Evolutionary conservation across 176 grass and related monocot genomes (phyloP).

Genomic region (Oryza punctata): DNA sequence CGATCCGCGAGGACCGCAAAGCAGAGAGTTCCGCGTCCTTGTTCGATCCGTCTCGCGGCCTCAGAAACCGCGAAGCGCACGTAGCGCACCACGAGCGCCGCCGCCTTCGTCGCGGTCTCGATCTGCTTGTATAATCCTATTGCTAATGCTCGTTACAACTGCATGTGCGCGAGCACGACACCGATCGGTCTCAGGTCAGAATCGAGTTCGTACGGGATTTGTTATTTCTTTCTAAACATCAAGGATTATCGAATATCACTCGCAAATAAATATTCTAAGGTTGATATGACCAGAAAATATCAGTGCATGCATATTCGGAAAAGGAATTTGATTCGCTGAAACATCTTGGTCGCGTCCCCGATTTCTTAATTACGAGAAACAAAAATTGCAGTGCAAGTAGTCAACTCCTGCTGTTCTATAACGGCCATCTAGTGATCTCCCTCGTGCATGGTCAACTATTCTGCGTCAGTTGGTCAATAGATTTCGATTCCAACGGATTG

Average conservation of each 20-base stretch:
- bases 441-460: slow-evolving; percentile 43
- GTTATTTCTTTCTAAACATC: not conserved
- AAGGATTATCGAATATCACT: not conserved
- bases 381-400: not conserved
- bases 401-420: slow-evolving; percentile 40
- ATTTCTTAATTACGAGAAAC: not conserved
- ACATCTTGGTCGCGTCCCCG: slow-evolving; percentile 20
- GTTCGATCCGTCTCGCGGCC: not conserved
- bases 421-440: slow-evolving; percentile 36
- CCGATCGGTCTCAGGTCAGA: not conserved
- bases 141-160: not conserved
- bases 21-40: not conserved
- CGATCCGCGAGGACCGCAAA: not conserved
- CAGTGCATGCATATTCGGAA: not conserved
- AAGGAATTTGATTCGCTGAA: slow-evolving; percentile 22
- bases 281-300: not conserved
- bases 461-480: not conserved
- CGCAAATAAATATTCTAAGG: not conserved
- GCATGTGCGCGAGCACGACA: not conserved
- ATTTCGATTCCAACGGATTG: slow-evolving; percentile 9
- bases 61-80: not conserved
- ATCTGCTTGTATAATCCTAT: not conserved
- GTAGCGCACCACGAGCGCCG: not conserved
- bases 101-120: not conserved
- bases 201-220: not conserved